Evolutionary conservation across 768 basidiomycete species (phyloP), one percentile per base, ranked within the genome.

Genomic region (Podaxis rugospora): DNA sequence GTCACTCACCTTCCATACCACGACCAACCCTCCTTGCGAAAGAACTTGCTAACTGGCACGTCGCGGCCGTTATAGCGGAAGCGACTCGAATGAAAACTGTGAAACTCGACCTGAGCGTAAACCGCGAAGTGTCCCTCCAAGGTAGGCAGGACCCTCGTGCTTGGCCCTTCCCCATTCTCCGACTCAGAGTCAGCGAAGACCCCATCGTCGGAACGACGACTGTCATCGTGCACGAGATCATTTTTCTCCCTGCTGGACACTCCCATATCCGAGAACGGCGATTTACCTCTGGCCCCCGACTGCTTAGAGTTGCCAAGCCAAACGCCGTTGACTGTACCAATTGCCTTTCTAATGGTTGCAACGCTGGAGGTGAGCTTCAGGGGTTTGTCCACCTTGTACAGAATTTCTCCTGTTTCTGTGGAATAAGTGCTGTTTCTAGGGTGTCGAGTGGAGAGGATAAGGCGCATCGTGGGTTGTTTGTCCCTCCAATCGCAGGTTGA

Each of bases 351-450:
- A 32, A 69, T 65, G 18, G 60, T 66, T 13, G 64, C 53, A n/a
- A 40, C 54, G n/a, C 61, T 27, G 14, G 42, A 16, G 4, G 54
- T 36, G 32, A 64, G 16, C n/a, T 44, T 57, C 28, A 28, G 56
- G 1, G 60, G 62, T 2, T 65, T 64, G 13, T 61, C 59, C 23
- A 64, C 66, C 44, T 66, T 68, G 62, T 69, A 69, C 4, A 71
- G 36, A 4, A 65, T 53, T 23, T 67, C 60, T 3, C 67, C 68
- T 2, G 65, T 57, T 27, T 67, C 62, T 5, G 63, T 66, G 35
- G 62, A 55, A 50, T 66, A 71, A n/a, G 63, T 62, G 11, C 65
- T 57, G 47, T 68, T 61, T 47, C 63, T 67, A 9, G 68, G 68
- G 37, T 65, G 57, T 25, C 49, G 52, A 25, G 56, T 64, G 9